Evolutionary conservation across 768 basidiomycete species (phyloP).

Genomic region (Holtermannia corniformis): DNA sequence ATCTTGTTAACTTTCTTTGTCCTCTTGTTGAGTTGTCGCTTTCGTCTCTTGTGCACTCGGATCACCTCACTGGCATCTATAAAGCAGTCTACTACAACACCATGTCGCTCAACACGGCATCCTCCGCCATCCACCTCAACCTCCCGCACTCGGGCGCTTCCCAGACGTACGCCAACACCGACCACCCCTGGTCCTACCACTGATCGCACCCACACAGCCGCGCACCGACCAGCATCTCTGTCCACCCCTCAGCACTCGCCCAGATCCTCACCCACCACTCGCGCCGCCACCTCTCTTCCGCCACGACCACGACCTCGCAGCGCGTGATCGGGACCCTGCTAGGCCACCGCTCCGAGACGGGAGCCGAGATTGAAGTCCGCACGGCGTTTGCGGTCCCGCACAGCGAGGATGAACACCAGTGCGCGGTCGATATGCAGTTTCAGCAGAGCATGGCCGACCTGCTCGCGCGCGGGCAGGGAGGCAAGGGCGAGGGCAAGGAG

Average conservation of each 20-base stretch:
- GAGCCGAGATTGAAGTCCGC: slow-evolving; percentile 61
- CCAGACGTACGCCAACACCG: slow-evolving; percentile 25
- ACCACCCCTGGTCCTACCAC: too few species aligned
- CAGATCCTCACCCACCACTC: slow-evolving; percentile 95
- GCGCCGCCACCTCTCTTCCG: slow-evolving; percentile 66
- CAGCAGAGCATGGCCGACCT: slow-evolving; percentile 88
- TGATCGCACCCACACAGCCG: slow-evolving; percentile 21
- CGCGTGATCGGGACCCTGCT: slow-evolving; percentile 94
- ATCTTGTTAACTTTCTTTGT: background rate
- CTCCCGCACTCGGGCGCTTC: slow-evolving; percentile 30
- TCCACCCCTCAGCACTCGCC: slow-evolving; percentile 87
- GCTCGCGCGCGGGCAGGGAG: slow-evolving; percentile 43
- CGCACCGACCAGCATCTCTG: slow-evolving; percentile 48
- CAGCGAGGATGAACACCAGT: slow-evolving; percentile 82
- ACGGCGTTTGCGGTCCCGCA: slow-evolving; percentile 87
- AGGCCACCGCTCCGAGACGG: slow-evolving; percentile 57
- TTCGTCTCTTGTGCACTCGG: too few species aligned
- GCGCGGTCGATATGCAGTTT: slow-evolving; percentile 94
- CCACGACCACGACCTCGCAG: slow-evolving; percentile 48
- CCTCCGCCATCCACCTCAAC: slow-evolving; percentile 34
- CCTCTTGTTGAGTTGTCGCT: too few species aligned
- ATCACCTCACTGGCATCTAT: background rate
- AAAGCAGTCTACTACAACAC: slow-evolving; percentile 1
- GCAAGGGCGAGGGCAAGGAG: slow-evolving; percentile 52
- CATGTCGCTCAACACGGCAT: slow-evolving; percentile 32